Evolutionary conservation across 2,329 filamentous ascomycete genomes (phyloP), one percentile per base, ranked within the genome.

Genomic region (Xylariales sp.): DNA sequence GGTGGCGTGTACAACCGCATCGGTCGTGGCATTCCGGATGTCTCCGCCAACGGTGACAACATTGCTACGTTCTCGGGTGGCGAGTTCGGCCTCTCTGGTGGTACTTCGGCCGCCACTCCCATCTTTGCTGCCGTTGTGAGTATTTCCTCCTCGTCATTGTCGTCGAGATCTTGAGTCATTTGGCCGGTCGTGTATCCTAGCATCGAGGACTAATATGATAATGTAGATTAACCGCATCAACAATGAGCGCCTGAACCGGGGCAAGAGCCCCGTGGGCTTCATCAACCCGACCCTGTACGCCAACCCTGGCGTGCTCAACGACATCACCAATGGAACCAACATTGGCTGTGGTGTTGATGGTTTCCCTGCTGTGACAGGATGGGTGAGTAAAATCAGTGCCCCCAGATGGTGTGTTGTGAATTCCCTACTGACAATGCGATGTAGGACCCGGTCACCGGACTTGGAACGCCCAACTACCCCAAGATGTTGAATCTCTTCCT

Each of bases 61-160:
- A 51, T 53, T 30, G 40, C 56, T 6, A 47, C 57, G 2, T 46
- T 50, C 4, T 40, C 51, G 13, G 48, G 51, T 35, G 56, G 47
- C 43, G 49, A 5, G 51, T 74, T 51, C 47, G 47, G 46, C 15
- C 44, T 44, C 13, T 44, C 55, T 17, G 67, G 65, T n/a, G 76
- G 76, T 10, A 76, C 70, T 4, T 72, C 66, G 17, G 73, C 77
- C 21, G 70, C 79, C 1, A 59, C 74, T 1, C 83, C 83, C 0
- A 61, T 76, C 1, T 75, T 77, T 17, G 72, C 76, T 1, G 73
- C 67, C 6, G 65, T 85, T 33, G 62, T 85, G 28, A 65, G n/a
- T n/a, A n/a, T n/a, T n/a, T n/a, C n/a, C n/a, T n/a, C n/a, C n/a
- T n/a, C n/a, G n/a, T n/a, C n/a, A n/a, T n/a, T n/a, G n/a, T n/a